Evolutionary conservation across 768 basidiomycete species (phyloP), one percentile per base, ranked within the genome.

Genomic region (Leccinum olivaceopallidum): DNA sequence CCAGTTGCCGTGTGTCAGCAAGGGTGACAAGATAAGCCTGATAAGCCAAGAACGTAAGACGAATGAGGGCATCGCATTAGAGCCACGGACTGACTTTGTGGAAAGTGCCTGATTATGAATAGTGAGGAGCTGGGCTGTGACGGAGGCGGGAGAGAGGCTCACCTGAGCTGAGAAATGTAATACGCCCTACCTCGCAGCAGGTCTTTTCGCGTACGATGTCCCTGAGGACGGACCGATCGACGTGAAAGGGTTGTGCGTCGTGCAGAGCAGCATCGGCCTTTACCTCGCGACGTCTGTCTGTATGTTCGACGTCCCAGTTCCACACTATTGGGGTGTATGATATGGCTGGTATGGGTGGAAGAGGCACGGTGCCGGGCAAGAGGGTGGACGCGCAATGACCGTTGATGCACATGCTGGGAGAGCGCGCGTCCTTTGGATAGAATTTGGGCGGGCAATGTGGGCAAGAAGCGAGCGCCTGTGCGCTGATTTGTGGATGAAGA

Each of bases 1-100:
- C 86, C 48, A 94, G 71, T 60, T 89, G 80, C 55, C 81, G 76
- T 16, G 80, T 76, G 67, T 88, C 83, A 20, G 75, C 78, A 20
- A 93, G 81, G 8, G 85, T 88, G 55, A 93, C 77, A 2, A 91
- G 80, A 76, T 92, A 94, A 32, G 89, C 92, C 90, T 92, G 61
- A 56, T 36, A 54, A 59, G 53, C 6, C 32, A 2, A 26, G 6
- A 20, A 55, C 62, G 63, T 64, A 60, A 69, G 53, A 20, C 3
- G 44, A 44, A 54, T 54, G 55, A 47, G 30, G 2, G 2, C 50
- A 37, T 34, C 34, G 10, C 30, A 34, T 37, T 4, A 14, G 37
- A 12, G 1, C 53, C 36, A 48, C 60, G 3, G 20, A 66, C 73
- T 76, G 24, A 81, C 90, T 78, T 94, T 94, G 73, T 94, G 92